Evolutionary conservation across 31 red algal genomes (phyloP), one percentile per base, ranked within the genome.

Genomic region (Bonnemaisonia californica): DNA sequence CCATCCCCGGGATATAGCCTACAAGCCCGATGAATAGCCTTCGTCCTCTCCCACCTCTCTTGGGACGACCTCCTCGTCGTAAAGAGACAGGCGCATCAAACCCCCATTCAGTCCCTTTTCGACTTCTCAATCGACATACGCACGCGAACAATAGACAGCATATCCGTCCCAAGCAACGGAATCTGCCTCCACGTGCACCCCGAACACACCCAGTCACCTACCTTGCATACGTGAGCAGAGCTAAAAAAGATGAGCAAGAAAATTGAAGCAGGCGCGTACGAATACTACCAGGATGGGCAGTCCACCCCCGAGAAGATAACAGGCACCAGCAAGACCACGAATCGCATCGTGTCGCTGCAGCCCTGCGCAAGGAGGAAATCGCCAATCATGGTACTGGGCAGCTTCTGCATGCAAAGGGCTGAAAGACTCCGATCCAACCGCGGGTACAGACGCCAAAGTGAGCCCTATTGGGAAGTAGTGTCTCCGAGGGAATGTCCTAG

Each of bases 361-460:
- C 91, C 91, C 16, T 33, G 56, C 19, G 69, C 54, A 11, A 62
- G 57, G 11, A 9, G 31, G 11, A 66, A 48, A 41, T 64, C 83
- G 41, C 91, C 91, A 22, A 89, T 85, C 13, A 42, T 88, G 38
- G 30, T 87, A 3, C 42, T 94, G 48, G 84, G 86, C 24, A 85
- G 91, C 12, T 94, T 94, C 42, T 33, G 55, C 1, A 94, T 94
- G 91, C 91, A 94, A 45, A 69, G 91, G 27, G 33, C n/a, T 88
- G 21, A 65, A 57, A 34, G 21, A 34, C 22, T 62, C 65, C 18
- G 69, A 89, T 24, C 91, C 91, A 2, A 59, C 21, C 3, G 54
- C 62, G 5, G 91, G 89, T 57, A 94, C 91, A 0, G 39, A 56
- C 28, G 47, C 23, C 2, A 94, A 94, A 57, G 32, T 94, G n/a